These are phyloP conservation scores for Graphilbum fragrans DNA, from an alignment of 2,329 filamentous ascomycete genomes.

Conservation along the genomic window DNA sequence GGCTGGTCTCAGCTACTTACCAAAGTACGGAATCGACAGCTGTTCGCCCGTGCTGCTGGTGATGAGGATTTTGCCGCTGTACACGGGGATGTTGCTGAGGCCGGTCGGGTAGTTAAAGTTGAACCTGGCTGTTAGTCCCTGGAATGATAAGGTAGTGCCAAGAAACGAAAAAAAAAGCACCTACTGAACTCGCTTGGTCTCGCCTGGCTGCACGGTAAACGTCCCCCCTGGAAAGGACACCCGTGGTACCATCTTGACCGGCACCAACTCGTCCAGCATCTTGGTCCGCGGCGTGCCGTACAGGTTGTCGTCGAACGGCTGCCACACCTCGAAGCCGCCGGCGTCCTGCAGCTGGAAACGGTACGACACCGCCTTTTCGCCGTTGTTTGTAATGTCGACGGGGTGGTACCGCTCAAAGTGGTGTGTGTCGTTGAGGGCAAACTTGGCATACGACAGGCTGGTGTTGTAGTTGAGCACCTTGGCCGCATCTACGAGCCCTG, in stretches of 20 bases:
- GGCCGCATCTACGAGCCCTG: constrained; percentile 27
- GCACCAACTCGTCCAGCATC: constrained; percentile 1
- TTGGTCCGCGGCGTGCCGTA: not conserved
- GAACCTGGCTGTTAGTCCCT: not conserved
- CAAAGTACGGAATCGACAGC: constrained; percentile 20
- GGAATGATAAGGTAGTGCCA: not conserved
- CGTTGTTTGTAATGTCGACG: constrained; percentile 24
- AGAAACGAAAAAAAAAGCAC: no score
- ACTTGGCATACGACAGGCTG: constrained; percentile 21
- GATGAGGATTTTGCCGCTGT: constrained; percentile 21
- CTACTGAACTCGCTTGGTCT: constrained; percentile 1
- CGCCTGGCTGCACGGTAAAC: not conserved
- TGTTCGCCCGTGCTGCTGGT: constrained; percentile 19
- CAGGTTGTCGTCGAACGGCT: constrained; percentile 22
- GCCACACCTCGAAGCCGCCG: constrained; percentile 19
- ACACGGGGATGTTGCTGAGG: constrained; percentile 18
- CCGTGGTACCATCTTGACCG: not conserved
- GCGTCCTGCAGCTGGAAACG: constrained; percentile 17
- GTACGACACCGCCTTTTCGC: constrained; percentile 21
- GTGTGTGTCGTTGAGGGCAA: constrained; percentile 31
- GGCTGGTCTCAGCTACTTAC: not conserved
- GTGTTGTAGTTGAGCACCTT: constrained; percentile 26
- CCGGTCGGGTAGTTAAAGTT: constrained; percentile 1
- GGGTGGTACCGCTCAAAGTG: constrained; percentile 20
- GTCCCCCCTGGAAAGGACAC: not conserved